Conservation (phyloP, 2,329 filamentous ascomycete species). For the Penicillium sp. region DNA sequence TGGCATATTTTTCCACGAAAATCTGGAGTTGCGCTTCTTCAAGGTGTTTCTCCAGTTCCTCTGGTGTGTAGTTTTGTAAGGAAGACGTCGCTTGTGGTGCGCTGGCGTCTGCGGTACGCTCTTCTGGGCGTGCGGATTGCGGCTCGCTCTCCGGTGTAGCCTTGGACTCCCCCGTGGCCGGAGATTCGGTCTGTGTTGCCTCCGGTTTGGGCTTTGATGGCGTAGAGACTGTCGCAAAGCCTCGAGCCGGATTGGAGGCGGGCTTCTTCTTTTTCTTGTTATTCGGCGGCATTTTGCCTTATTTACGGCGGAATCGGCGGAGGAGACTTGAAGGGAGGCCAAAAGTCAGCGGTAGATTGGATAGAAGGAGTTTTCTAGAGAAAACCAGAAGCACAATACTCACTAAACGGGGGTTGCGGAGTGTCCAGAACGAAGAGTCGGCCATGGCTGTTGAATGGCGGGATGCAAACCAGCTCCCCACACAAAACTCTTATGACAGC, state of each 20-base stretch:
- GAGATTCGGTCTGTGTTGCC: slow-evolving; percentile 35
- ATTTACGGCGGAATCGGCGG: slow-evolving; percentile 4
- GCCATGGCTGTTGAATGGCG: slow-evolving; percentile 23
- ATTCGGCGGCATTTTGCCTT: slow-evolving; percentile 61
- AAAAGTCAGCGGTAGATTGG: slow-evolving; percentile 5
- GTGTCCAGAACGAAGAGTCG: slow-evolving; percentile 17
- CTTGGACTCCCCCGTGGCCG: slow-evolving; percentile 31
- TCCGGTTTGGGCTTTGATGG: slow-evolving; percentile 73
- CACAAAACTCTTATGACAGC: slow-evolving; percentile 47
- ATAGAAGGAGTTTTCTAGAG: not conserved
- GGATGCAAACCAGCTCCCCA: slow-evolving; percentile 29
- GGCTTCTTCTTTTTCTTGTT: slow-evolving; percentile 95
- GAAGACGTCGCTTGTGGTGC: slow-evolving; percentile 29
- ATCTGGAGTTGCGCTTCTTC: slow-evolving; percentile 89
- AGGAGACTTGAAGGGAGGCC: slow-evolving; percentile 13
- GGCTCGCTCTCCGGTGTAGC: slow-evolving; percentile 35
- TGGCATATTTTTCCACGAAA: slow-evolving; percentile 79
- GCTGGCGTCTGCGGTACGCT: slow-evolving; percentile 17
- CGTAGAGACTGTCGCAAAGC: slow-evolving; percentile 90
- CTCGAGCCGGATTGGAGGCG: slow-evolving; percentile 80
- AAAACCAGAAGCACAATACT: slow-evolving; percentile 1
- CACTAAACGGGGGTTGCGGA: slow-evolving; percentile 9
- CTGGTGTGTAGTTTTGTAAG: slow-evolving; percentile 67
- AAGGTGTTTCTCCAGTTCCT: slow-evolving; percentile 86
- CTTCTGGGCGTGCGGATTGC: slow-evolving; percentile 22